Base-by-base conservation (phyloP, 1,139 yeast genomes). In the Pichia sp. region DNA sequence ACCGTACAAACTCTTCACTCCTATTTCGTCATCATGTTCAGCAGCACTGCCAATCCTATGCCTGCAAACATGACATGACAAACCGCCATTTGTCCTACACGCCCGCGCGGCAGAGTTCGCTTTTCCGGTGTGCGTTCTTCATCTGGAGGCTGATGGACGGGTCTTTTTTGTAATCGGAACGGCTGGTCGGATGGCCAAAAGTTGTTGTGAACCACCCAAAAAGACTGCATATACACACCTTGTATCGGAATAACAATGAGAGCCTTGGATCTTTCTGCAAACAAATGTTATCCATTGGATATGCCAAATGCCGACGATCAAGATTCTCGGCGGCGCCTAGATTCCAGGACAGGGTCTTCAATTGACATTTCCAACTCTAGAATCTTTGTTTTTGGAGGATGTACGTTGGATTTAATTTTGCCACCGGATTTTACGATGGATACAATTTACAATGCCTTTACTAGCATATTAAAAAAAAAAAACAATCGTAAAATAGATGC, bases 261-360 rank as follows among this genome's bases (percentile, higher is more conserved):
- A 5, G 66, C 74, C 13, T 55, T 69, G 16, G 69, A 69, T 34
- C 72, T 78, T 14, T 63, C 77, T 2, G 66, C 76, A 10, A 71
- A 76, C 50, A 63, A 67, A 33, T 75, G 80, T 53, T 70, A 72
- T 53, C 52, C 63, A 6, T 57, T 74, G 40, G 66, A 61, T 43
- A 61, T 72, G 49, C 80, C 80, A 6, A 70, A 73, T 5, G 56
- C 59, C 3, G 71, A 66, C 40, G 36, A 45, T 7, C 59, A 60
- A 35, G 79, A 74, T 50, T 71, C 69, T 43, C 56, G 78, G 15
- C 56, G 66, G 38, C 66, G 72, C 46, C 62, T 81, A 46, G 76
- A 74, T 45, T 74, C 72, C 33, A 66, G 89, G 46, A 78, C 86
- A 1, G 91, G 91, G 11, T 74, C 85, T 2, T 76, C 86, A 1